Evolutionary conservation across 192 early-diverging fungal species (phyloP).

Genomic region (Phlyctochytrium arcticum): DNA sequence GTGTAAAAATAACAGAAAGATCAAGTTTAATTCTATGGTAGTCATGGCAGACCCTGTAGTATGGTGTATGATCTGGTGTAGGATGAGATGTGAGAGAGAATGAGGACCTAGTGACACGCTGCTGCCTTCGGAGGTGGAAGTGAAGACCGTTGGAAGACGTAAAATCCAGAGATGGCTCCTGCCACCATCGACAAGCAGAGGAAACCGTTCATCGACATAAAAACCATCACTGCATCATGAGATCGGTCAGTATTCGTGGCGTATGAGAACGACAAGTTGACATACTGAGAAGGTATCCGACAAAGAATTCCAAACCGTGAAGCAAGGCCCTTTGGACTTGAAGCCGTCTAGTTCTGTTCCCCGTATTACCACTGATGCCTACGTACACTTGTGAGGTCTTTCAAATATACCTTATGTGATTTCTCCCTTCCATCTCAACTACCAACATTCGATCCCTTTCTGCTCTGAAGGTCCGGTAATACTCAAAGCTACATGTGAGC

Average conservation of each 20-base stretch:
- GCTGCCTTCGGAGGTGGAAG: background rate
- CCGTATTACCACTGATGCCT: no score
- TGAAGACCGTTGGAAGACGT: background rate
- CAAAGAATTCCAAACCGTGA: background rate
- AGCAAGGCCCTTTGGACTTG: background rate
- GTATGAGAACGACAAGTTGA: background rate
- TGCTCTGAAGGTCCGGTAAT: background rate
- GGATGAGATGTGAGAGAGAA: no score
- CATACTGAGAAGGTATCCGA: background rate
- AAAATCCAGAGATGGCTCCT: background rate
- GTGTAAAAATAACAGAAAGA: no score
- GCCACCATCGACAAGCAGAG: background rate
- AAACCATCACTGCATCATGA: background rate
- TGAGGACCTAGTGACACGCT: no score
- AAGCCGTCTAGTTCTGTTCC: no score
- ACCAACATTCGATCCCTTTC: no score
- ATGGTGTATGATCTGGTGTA: no score
- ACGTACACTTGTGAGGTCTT: no score
- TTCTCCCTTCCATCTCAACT: background rate
- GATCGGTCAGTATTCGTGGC: background rate
- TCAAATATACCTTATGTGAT: background rate
- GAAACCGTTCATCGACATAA: constrained; percentile 1
- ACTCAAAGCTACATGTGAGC: constrained; percentile 8
- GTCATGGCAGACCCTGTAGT: no score
- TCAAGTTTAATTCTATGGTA: no score